Evolutionary conservation across 2,329 filamentous ascomycete species (phyloP), one percentile per base, ranked within the genome.

Genomic region (Berkeleyomyces rouxiae): DNA sequence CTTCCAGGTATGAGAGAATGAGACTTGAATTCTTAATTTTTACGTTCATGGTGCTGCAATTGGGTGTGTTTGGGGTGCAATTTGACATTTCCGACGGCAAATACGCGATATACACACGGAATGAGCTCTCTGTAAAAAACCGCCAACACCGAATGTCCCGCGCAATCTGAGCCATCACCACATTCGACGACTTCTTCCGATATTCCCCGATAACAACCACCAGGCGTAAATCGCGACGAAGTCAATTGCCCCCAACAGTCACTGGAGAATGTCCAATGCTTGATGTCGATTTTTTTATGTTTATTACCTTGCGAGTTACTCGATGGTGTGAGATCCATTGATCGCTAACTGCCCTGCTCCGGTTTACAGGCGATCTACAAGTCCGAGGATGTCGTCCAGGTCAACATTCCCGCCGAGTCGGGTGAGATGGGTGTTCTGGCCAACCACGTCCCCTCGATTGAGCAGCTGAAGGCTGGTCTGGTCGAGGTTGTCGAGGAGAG

Each of bases 361-460:
- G 43, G 36, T 42, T 72, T 67, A 66, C 73, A 90, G 87, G 78
- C 86, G 71, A 78, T 86, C 77, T 85, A 82, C 80, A 82, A 82
- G 76, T 84, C 78, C 69, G 78, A 83, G 71, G 81, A 82, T 72
- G 82, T 85, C 73, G 85, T 97, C 73, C 93, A 99, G 81, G 93
- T 99, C 81, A 99, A 99, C 84, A 86, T 99, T 72, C 87, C 93
- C 75, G 93, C 93, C 73, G 93, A 96, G 77, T 95, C 91, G 67
- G 93, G 93, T 75, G 93, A 97, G 71, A 99, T 99, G 93, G 93
- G 93, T 87, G 87, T 99, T 71, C 87, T 99, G 74, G 93, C 93
- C 75, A 95, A 93, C 82, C 93, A 99, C 84, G 93, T 99, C 71
- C 91, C 93, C 68, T 90, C 91, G 66, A 97, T 99, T 73, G 93